phyloP scores from a whole-genome alignment of 352 stramenopile genomes.

The Phytopythium montanum region DNA sequence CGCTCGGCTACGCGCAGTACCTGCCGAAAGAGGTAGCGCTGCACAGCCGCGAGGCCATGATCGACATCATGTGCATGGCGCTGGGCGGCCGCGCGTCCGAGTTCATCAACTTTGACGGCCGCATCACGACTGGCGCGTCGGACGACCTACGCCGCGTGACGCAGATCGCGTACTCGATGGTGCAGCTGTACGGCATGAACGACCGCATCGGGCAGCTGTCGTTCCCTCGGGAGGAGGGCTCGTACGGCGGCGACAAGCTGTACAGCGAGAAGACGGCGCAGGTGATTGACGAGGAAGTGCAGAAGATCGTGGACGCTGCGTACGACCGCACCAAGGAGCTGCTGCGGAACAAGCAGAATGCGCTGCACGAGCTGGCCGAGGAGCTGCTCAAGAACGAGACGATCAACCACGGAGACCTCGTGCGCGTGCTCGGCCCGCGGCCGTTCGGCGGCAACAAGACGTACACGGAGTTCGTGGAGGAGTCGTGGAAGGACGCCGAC shows the following conservation, averaged over 20 bases:
- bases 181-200: constrained; percentile 99
- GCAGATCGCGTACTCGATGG: constrained; percentile 98
- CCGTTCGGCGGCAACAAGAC: constrained; percentile 93
- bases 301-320: constrained; percentile 96
- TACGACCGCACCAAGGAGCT: constrained; percentile 96
- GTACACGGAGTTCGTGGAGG: constrained; percentile 96
- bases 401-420: constrained; percentile 98
- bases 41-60: constrained; percentile 94
- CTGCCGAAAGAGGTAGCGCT: constrained; percentile 98
- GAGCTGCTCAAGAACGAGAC: constrained; percentile 98
- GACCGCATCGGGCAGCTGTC: constrained; percentile 94
- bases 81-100: constrained; percentile 97
- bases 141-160: constrained; percentile 92
- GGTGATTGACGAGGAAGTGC: constrained; percentile 98
- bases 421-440: constrained; percentile 92
- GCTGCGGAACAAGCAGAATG: constrained; percentile 91
- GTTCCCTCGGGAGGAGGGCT: constrained; percentile 92
- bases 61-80: constrained; percentile 99
- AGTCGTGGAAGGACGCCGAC: constrained; percentile 85
- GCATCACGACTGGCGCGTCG: constrained; percentile 96
- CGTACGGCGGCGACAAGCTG: constrained; percentile 86
- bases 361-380: constrained; percentile 93
- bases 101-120: constrained; percentile 95
- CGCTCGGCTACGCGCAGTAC: constrained; percentile 98
- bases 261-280: constrained; percentile 98